Conservation (phyloP, 2,329 filamentous ascomycete genomes). For the Cercospora janseana region DNA sequence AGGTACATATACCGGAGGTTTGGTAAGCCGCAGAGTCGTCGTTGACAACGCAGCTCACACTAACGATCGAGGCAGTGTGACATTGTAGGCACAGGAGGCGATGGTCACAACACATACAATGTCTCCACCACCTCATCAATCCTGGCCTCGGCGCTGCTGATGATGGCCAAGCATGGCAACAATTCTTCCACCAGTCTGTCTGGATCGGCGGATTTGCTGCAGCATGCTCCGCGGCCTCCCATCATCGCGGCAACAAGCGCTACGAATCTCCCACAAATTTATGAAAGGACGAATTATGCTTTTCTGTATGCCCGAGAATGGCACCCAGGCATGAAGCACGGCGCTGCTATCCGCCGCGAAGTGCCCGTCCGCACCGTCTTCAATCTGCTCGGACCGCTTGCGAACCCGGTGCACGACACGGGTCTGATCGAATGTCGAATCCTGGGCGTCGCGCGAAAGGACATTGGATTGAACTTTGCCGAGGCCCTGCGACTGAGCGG, state of each 20-base stretch:
- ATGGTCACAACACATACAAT: conserved; percentile 97
- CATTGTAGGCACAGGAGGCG: conserved; percentile 95
- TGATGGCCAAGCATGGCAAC: conserved; percentile 94
- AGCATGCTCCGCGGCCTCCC: conserved; percentile 69
- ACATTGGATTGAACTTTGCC: conserved; percentile 19
- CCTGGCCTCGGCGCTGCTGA: conserved; percentile 77
- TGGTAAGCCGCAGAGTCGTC: conserved; percentile 60
- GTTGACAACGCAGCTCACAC: too few relatives aligned
- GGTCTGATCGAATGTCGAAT: conserved; percentile 76
- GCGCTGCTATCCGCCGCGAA: conserved; percentile 79
- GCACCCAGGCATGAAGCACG: conserved; percentile 90
- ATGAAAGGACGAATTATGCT: conserved; percentile 80
- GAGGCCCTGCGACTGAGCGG: conserved; percentile 51
- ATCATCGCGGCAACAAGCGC: conserved; percentile 73
- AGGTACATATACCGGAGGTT: conserved; percentile 74
- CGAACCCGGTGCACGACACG: conserved; percentile 80
- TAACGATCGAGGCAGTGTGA: conserved; percentile 60
- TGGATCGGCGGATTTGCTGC: conserved; percentile 87
- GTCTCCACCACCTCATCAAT: conserved; percentile 95
- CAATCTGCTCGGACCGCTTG: conserved; percentile 89
- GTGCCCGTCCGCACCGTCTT: conserved; percentile 96
- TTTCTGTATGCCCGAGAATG: conserved; percentile 96
- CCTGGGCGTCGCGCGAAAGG: conserved; percentile 77
- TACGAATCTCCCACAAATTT: conserved; percentile 67
- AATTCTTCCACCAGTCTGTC: conserved; percentile 92